Conservation (phyloP, 208 protist species). For the Leishmania martiniquensis region DNA sequence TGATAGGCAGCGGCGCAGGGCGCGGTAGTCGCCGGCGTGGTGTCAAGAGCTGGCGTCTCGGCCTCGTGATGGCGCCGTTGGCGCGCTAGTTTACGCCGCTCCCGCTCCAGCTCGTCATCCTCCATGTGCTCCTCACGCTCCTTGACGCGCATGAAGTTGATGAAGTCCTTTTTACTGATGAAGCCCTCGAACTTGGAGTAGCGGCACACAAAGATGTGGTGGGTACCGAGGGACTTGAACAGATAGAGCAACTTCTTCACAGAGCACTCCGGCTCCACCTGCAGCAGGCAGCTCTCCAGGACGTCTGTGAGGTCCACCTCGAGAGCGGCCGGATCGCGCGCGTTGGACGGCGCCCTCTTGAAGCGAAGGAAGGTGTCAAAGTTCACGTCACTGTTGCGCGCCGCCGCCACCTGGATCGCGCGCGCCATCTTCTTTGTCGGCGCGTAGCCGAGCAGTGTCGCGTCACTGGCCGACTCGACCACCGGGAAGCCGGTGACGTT, state of each 20-base stretch:
- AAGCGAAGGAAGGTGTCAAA: constrained; percentile 52
- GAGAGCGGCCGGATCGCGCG: constrained; percentile 27
- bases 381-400: constrained; percentile 48
- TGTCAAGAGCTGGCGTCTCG: neutral
- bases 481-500: constrained; percentile 77
- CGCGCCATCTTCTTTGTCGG: constrained; percentile 60
- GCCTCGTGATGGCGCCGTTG: constrained; percentile 12
- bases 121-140: constrained; percentile 66
- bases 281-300: constrained; percentile 65
- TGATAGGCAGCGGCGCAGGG: neutral
- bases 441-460: constrained; percentile 74
- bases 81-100: constrained; percentile 16
- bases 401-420: constrained; percentile 56
- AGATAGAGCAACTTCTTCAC: constrained; percentile 74
- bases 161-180: constrained; percentile 82
- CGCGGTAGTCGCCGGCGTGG: neutral
- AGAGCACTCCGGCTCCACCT: constrained; percentile 72
- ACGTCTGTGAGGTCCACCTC: constrained; percentile 60
- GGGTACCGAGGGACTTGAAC: constrained; percentile 76
- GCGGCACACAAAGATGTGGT: constrained; percentile 70
- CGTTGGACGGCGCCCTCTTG: constrained; percentile 32
- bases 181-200: constrained; percentile 71
- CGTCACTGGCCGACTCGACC: constrained; percentile 56
- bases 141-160: constrained; percentile 71
- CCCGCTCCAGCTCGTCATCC: constrained; percentile 47